Percentiles rank a stretch among this genome's conserved stretches.
phyloP scores from a whole-genome alignment of 805 yeast species.

The Myxozyma geophila region DNA sequence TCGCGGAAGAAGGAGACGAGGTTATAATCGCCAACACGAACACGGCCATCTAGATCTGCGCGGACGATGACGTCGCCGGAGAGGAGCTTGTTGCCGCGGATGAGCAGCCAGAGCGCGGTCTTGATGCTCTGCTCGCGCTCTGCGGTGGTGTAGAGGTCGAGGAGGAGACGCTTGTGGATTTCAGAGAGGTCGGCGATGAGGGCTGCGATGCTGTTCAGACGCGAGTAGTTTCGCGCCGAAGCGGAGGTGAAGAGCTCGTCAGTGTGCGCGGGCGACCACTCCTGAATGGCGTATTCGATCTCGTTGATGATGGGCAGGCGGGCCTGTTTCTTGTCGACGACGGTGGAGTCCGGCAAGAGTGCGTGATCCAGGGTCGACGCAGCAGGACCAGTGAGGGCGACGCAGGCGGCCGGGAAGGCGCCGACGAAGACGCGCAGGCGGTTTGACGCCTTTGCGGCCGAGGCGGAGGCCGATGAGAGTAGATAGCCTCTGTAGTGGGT shows the following conservation, averaged over 20 bases:
- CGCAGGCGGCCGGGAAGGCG: slow-evolving; percentile 40
- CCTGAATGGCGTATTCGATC: slow-evolving; percentile 42
- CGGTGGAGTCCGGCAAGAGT: slow-evolving; percentile 5
- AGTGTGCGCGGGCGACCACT: slow-evolving; percentile 43
- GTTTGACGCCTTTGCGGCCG: slow-evolving; percentile 37
- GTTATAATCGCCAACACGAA: slow-evolving; percentile 42
- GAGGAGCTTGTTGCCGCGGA: slow-evolving; percentile 42
- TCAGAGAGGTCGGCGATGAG: slow-evolving; percentile 41
- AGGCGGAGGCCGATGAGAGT: slow-evolving; percentile 45
- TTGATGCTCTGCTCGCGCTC: slow-evolving; percentile 41
- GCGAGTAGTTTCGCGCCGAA: slow-evolving; percentile 39
- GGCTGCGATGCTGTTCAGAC: slow-evolving; percentile 38
- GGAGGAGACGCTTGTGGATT: slow-evolving; percentile 40
- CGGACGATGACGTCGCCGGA: slow-evolving; percentile 44
- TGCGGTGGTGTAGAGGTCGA: slow-evolving; percentile 39
- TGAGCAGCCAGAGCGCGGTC: slow-evolving; percentile 43
- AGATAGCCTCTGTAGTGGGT: slow-evolving; percentile 81
- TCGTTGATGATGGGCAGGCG: slow-evolving; percentile 37
- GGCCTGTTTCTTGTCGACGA: slow-evolving; percentile 8
- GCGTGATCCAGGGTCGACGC: slow-evolving; percentile 1
- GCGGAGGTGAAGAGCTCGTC: slow-evolving; percentile 36
- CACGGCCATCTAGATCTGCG: slow-evolving; percentile 40
- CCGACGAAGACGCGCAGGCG: slow-evolving; percentile 39
- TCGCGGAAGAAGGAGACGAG: slow-evolving; percentile 67
- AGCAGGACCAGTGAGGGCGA: slow-evolving; percentile 37